Evolutionary conservation across 345 rosid species (phyloP).

Genomic region (Gossypium rotundifolium): DNA sequence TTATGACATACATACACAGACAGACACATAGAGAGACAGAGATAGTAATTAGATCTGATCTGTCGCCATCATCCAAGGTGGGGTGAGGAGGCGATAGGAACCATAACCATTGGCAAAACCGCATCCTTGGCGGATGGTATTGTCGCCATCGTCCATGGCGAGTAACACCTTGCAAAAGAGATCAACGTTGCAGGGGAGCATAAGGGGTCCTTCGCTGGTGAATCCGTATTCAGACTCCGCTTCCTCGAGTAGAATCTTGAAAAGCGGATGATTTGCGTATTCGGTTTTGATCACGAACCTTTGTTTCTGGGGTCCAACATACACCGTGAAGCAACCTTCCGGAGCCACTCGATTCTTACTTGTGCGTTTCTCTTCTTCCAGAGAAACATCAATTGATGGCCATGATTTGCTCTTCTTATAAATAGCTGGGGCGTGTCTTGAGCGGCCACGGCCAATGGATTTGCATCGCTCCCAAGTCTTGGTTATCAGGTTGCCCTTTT

Average conservation of each 20-base stretch:
- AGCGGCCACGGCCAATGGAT: conserved; percentile 27
- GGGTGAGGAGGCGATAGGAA: not conserved
- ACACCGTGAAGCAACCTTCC: conserved; percentile 61
- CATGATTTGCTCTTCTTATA: conserved; percentile 31
- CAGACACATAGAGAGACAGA: not conserved
- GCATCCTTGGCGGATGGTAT: not conserved
- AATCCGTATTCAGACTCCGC: conserved; percentile 68
- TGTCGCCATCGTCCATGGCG: conserved; percentile 29
- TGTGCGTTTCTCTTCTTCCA: not conserved
- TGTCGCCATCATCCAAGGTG: not conserved
- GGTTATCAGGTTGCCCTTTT: conserved; percentile 32
- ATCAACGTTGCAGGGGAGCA: conserved; percentile 60
- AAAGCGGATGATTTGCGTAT: conserved; percentile 55
- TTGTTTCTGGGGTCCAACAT: conserved; percentile 51
- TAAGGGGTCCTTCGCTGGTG: conserved; percentile 48
- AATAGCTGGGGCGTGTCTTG: not conserved
- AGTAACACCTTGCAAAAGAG: conserved; percentile 38
- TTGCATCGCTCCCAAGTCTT: conserved; percentile 52
- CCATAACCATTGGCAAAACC: not conserved
- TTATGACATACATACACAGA: not conserved
- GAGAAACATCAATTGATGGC: conserved; percentile 8
- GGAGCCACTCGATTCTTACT: conserved; percentile 33
- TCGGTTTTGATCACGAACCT: conserved; percentile 52
- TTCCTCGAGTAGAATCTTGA: conserved; percentile 53
- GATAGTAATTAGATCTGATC: not conserved